Conservation (phyloP, 768 basidiomycete genomes). For the Paxillus rubicundulus region DNA sequence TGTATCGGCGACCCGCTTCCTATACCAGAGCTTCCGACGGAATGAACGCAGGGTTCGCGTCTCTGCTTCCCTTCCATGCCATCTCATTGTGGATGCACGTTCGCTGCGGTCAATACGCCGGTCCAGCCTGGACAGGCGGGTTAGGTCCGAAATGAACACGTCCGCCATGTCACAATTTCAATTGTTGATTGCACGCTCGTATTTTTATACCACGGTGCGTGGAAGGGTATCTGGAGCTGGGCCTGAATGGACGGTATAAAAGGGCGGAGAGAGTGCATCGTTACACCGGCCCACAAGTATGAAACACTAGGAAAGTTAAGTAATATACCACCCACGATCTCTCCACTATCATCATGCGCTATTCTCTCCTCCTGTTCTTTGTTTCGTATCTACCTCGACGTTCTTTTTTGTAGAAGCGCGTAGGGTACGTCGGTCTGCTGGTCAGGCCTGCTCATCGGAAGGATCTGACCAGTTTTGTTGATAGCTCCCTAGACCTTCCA, state of each 20-base stretch:
- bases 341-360: conserved; percentile 17
- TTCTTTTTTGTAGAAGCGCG: conserved; percentile 31
- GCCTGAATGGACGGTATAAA: conserved; percentile 27
- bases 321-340: neutral
- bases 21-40: too few species aligned
- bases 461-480: conserved; percentile 4
- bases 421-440: conserved; percentile 18
- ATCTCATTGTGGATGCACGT: conserved; percentile 1
- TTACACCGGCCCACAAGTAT: conserved; percentile 27
- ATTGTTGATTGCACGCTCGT: conserved; percentile 9
- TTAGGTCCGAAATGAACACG: conserved; percentile 20
- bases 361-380: conserved; percentile 29
- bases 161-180: conserved; percentile 20
- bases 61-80: conserved; percentile 17
- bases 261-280: conserved; percentile 3
- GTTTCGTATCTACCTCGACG: conserved; percentile 27
- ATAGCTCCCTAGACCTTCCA: conserved; percentile 22
- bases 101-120: neutral
- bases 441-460: neutral
- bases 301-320: conserved; percentile 22
- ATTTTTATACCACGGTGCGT: too few species aligned
- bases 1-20: too few species aligned
- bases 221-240: conserved; percentile 10
- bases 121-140: neutral
- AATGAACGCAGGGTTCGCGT: neutral